These are phyloP conservation scores for Saururus chinensis DNA, from an alignment of 164 flowering plant species.

Conservation along the genomic window DNA sequence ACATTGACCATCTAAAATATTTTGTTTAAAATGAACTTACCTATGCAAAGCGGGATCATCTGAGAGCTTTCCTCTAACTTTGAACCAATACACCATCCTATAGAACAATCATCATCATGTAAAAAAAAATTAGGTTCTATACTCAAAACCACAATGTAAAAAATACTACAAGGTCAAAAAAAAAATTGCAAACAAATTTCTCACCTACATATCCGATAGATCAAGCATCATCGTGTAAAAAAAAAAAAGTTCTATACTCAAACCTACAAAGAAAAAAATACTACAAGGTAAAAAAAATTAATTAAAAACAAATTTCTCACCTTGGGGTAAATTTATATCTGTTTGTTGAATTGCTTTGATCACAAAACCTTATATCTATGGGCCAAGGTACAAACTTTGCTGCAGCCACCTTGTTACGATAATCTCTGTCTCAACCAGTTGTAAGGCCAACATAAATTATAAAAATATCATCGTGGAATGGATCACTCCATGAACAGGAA, in stretches of 20 bases:
- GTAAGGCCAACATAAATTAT: too few species aligned
- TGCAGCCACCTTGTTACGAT: constrained; percentile 72
- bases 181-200: too few species aligned
- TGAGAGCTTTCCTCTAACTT: constrained; percentile 79
- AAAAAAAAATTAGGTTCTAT: not conserved
- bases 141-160: not conserved
- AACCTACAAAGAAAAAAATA: not conserved
- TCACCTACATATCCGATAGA: too few species aligned
- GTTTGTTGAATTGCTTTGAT: constrained; percentile 48
- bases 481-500: not conserved
- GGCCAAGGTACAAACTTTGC: constrained; percentile 64
- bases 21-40: constrained; percentile 28
- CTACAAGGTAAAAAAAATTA: not conserved
- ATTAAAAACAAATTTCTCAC: constrained; percentile 19
- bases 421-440: constrained; percentile 36
- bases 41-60: constrained; percentile 95
- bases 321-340: constrained; percentile 71
- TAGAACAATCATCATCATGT: constrained; percentile 10
- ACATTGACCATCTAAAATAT: not conserved
- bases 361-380: constrained; percentile 82
- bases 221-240: constrained; percentile 1
- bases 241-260: not conserved
- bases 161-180: not conserved
- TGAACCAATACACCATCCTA: constrained; percentile 85
- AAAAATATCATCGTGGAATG: not conserved